phyloP scores from a whole-genome alignment of 2,329 filamentous ascomycete species.

The Fusarium devonianum region DNA sequence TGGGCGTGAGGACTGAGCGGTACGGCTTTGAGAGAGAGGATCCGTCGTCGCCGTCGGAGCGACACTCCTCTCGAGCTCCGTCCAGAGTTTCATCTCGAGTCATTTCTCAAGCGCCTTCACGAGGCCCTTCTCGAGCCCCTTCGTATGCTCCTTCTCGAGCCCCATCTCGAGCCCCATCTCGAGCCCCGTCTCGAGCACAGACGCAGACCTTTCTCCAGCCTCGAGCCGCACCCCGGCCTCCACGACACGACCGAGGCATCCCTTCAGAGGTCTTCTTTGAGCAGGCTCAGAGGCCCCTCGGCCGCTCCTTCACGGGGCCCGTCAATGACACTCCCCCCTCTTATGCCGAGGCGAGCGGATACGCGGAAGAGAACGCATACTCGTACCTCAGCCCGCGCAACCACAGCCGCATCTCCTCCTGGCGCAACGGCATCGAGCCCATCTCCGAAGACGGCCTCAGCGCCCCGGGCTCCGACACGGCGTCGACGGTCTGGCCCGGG shows the following conservation, averaged over 20 bases:
- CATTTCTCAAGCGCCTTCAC: too few species aligned
- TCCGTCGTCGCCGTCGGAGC: too few species aligned
- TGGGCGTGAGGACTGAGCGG: neutral
- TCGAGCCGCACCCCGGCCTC: neutral
- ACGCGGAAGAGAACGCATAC: too few species aligned
- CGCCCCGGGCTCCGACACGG: constrained; percentile 4
- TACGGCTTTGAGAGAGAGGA: neutral
- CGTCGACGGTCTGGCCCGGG: constrained; percentile 8
- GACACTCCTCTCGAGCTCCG: too few species aligned
- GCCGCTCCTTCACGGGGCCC: too few species aligned
- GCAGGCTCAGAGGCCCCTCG: neutral
- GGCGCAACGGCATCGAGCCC: constrained; percentile 4
- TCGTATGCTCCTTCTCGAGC: neutral
- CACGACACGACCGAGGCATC: too few species aligned
- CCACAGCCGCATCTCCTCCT: constrained; percentile 2
- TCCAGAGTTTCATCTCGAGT: too few species aligned
- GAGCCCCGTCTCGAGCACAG: neutral
- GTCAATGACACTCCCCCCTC: neutral
- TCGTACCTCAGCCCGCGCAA: too few species aligned
- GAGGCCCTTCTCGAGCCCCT: neutral
- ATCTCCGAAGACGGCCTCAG: neutral
- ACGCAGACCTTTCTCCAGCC: neutral
- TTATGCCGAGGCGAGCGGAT: too few species aligned
- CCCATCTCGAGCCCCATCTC: neutral
- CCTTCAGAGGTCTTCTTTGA: neutral